Conservation (phyloP, 257 asterid species). For the Nyctanthes arbortristis region DNA sequence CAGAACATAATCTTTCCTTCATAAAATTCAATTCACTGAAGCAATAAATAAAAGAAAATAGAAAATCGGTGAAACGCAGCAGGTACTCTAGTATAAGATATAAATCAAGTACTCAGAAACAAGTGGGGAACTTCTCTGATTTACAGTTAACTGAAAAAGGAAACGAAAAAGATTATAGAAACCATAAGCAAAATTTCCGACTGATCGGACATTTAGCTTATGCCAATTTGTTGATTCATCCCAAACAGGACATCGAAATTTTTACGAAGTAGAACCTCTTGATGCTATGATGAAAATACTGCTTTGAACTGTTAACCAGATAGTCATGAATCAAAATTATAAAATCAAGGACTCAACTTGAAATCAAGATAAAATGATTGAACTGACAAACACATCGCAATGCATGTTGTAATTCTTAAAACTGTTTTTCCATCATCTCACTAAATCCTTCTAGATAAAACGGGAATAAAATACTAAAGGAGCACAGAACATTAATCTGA, state of each 20-base stretch:
- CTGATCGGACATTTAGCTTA: background rate
- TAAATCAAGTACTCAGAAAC: background rate
- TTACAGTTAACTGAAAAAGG: background rate
- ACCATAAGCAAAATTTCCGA: background rate
- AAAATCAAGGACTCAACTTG: background rate
- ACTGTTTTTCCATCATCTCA: background rate
- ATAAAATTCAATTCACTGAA: background rate
- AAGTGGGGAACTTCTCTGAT: background rate
- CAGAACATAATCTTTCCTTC: background rate
- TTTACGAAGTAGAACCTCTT: background rate
- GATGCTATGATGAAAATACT: constrained; percentile 5
- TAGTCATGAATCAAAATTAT: background rate
- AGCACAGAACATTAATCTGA: constrained; percentile 28
- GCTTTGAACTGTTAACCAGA: constrained; percentile 9
- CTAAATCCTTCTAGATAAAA: background rate
- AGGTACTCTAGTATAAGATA: background rate
- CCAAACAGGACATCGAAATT: background rate
- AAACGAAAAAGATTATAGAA: background rate
- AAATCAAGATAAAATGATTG: background rate
- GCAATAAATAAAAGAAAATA: background rate
- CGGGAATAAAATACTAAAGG: background rate
- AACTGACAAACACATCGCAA: background rate
- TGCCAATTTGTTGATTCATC: background rate
- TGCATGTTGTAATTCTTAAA: background rate
- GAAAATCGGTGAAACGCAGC: background rate